Base-by-base conservation (phyloP, 75 land plant species). In the Cunninghamia lanceolata region DNA sequence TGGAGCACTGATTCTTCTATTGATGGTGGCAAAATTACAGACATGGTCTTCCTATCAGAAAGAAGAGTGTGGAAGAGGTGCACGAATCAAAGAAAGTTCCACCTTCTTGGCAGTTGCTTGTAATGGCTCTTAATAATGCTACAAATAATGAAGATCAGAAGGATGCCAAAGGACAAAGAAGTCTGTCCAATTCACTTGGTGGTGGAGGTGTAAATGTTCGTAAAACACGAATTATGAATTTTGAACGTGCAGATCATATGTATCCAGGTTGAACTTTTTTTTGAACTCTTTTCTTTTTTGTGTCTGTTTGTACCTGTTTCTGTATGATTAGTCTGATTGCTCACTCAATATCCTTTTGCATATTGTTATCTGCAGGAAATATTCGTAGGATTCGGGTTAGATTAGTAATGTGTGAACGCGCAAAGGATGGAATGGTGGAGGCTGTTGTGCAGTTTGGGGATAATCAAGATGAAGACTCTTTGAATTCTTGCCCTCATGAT, bases 351-450 rank as follows among this genome's bases (percentile, higher is more conserved):
- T 45, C 1, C 14, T 45, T 10, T n/a, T 45, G 15, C 32, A 43
- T 80, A 28, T 45, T 79, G 1, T 40, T 25, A 38, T 80, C 42
- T 80, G 21, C 87, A 91, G 93, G 88, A 84, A 89, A 88, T 85
- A 85, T 5, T 85, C 89, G 85, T 28, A 93, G 84, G 85, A 66
- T 81, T 66, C 83, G 88, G 28, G 85, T 87, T 87, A 92, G 89
- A 74, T 84, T 98, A 85, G 87, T 91, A 52, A 88, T 98, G 93
- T 91, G 89, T 73, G 96, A 96, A 89, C 91, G 91, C 81, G 91
- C 92, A 19, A 91, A 86, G 89, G 99, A 96, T 88, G 96, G 94
- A 28, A 90, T 93, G 84, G 97, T 98, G 42, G 93, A 93, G 84
- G 93, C 93, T 54, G 89, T 90, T 71, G 86, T 98, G 86, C 91